Evolutionary conservation across 179 eudicot genomes (phyloP).

Genomic region (Camellia oleifera): DNA sequence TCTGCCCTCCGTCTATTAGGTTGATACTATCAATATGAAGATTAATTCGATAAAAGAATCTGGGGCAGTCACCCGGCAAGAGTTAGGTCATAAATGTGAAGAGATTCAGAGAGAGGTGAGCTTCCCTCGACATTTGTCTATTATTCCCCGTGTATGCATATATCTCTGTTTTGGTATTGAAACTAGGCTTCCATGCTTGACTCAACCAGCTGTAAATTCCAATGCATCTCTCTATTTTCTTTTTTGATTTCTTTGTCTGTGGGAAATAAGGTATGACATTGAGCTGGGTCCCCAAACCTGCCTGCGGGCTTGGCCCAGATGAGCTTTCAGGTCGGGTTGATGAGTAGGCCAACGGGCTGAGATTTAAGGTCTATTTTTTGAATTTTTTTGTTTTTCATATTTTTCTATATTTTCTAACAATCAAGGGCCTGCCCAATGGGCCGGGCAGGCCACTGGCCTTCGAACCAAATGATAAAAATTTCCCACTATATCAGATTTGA

Average conservation of each 20-base stretch:
- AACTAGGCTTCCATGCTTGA: conserved; percentile 4
- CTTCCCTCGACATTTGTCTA: background rate
- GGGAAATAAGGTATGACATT: background rate
- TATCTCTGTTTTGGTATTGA: conserved; percentile 1
- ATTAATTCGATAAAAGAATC: conserved; percentile 45
- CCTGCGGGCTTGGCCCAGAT: no score
- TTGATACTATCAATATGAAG: conserved; percentile 38
- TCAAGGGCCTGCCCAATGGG: no score
- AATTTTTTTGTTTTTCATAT: no score
- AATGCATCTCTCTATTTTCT: background rate
- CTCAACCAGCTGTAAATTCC: background rate
- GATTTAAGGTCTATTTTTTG: no score
- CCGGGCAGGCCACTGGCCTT: no score
- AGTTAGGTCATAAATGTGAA: conserved; percentile 53
- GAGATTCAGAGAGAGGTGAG: conserved; percentile 61
- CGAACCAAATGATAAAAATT: no score
- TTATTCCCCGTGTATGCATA: background rate
- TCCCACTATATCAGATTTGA: background rate
- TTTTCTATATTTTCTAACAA: no score
- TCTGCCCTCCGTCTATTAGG: conserved; percentile 31
- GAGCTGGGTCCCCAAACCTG: no score
- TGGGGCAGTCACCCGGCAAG: conserved; percentile 50
- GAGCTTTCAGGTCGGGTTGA: no score
- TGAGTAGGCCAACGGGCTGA: no score
- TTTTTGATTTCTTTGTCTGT: background rate